Percentiles rank a stretch among this genome's conserved stretches.
These are phyloP conservation scores for Gaertneriomyces semiglobifer DNA, from an alignment of 192 early-diverging fungal genomes.

Conservation along the genomic window DNA sequence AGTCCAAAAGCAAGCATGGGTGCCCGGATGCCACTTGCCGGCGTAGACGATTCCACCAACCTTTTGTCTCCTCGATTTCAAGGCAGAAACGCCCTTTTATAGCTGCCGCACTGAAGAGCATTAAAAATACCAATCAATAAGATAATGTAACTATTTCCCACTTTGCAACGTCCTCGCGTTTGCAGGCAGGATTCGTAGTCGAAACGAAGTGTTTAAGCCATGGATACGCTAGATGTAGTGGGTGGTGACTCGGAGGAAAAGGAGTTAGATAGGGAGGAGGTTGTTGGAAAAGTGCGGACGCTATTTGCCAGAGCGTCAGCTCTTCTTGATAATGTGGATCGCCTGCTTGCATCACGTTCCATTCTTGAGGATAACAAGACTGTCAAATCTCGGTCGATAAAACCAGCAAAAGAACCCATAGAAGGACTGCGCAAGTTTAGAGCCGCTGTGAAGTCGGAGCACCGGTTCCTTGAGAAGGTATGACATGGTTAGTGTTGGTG, in stretches of 20 bases:
- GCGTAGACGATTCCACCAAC: not conserved
- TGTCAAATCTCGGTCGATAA: not conserved
- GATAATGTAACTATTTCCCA: too few relatives aligned
- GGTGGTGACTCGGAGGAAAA: too few relatives aligned
- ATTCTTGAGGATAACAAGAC: not conserved
- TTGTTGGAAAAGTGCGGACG: not conserved
- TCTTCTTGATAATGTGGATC: not conserved
- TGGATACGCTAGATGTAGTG: too few relatives aligned
- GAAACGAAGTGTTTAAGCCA: too few relatives aligned
- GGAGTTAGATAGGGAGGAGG: too few relatives aligned
- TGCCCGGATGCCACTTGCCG: not conserved
- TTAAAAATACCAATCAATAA: too few relatives aligned
- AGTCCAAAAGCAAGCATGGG: not conserved
- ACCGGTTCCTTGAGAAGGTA: conserved; percentile 24
- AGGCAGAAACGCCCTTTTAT: too few relatives aligned
- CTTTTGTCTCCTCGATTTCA: not conserved
- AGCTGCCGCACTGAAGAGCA: too few relatives aligned
- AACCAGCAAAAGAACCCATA: not conserved
- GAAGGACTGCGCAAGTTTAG: conserved; percentile 26
- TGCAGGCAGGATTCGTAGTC: too few relatives aligned
- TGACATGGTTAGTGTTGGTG: not conserved
- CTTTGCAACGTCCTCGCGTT: too few relatives aligned
- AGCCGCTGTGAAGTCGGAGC: conserved; percentile 16
- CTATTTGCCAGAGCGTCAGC: conserved; percentile 1
- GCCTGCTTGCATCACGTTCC: not conserved